Evolutionary conservation across 176 grass and related monocot species (phyloP), one percentile per base, ranked within the genome.

Genomic region (Triticum urartu): DNA sequence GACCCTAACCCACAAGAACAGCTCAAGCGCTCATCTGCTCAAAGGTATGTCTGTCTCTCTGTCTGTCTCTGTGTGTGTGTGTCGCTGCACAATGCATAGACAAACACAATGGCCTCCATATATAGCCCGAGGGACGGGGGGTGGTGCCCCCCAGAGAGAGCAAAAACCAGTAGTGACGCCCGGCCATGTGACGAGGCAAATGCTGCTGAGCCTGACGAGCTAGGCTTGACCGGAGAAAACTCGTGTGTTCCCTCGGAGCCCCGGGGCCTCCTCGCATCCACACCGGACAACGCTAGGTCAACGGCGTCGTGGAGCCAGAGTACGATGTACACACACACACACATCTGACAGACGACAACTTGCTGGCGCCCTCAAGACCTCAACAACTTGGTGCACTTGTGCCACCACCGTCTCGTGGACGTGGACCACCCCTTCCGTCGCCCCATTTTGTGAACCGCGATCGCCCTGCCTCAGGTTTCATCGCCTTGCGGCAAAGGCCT

Each of bases 161-260:
- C 11, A 3, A 43, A 43, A 62, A 4, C n/a, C 61, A 25, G 61
- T n/a, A 54, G 69, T 77, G 70, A 62, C 81, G 68, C 66, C 38
- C 34, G n/a, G 75, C 75, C 28, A 66, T 80, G 66, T 84, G 80
- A 74, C 28, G 15, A 5, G 59, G 67, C 24, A 11, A 6, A 18
- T 3, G 78, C 65, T 32, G 25, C 25, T 4, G 43, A 14, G 50
- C 4, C 56, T 30, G 28, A 30, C 28, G 28, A 30, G 28, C 28
- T 30, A 30, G 28, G 28, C 28, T 84, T 81, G 85, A 81, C 50
- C 81, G 30, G 70, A 0, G 25, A 24, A 76, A 85, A 30, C 82
- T 85, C 77, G 78, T 85, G 89, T 86, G 3, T 91, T 91, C 84
- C 42, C 21, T 82, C 11, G 12, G 70, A 22, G 56, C 2, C 7